These are phyloP conservation scores for Arthrobotrys sphaeroides DNA, from an alignment of 2,329 filamentous ascomycete genomes.

Conservation along the genomic window DNA sequence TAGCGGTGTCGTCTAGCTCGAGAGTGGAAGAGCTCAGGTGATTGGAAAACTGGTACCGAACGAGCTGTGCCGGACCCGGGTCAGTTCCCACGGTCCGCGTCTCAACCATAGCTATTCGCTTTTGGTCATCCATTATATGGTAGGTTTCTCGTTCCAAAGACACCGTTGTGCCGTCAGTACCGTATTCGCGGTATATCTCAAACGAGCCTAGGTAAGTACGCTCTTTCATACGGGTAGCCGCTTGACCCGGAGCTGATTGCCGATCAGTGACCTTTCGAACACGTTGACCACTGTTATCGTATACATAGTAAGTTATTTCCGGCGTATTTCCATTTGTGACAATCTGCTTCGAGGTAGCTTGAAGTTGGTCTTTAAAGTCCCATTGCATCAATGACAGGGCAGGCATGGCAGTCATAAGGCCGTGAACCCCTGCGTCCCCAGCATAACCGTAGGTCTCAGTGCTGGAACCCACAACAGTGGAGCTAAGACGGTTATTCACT, in stretches of 20 bases:
- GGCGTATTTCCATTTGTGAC: not conserved
- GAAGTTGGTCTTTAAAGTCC: slow-evolving; percentile 45
- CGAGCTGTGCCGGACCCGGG: not conserved
- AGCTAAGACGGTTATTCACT: not conserved
- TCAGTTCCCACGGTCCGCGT: not conserved
- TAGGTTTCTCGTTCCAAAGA: not conserved
- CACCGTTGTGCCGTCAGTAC: not conserved
- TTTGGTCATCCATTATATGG: not conserved
- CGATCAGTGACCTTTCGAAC: slow-evolving; percentile 57
- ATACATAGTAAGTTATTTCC: slow-evolving; percentile 58
- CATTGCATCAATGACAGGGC: slow-evolving; percentile 1
- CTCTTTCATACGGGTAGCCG: slow-evolving; percentile 5
- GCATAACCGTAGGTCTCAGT: slow-evolving; percentile 10
- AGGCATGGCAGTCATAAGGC: slow-evolving; percentile 17
- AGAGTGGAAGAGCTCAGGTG: slow-evolving; percentile 29
- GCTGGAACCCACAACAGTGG: not conserved
- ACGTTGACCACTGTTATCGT: slow-evolving; percentile 55
- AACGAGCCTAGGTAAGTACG: slow-evolving; percentile 17
- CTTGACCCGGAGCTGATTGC: not conserved
- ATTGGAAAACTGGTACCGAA: not conserved
- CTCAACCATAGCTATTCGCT: not conserved
- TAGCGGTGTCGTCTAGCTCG: slow-evolving; percentile 57
- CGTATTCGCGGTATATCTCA: slow-evolving; percentile 45
- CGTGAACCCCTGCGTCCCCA: not conserved
- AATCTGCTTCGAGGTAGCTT: slow-evolving; percentile 13